phyloP scores from a whole-genome alignment of 495 filamentous ascomycete species.

The Aspergillus sclerotiicarbonarius region DNA sequence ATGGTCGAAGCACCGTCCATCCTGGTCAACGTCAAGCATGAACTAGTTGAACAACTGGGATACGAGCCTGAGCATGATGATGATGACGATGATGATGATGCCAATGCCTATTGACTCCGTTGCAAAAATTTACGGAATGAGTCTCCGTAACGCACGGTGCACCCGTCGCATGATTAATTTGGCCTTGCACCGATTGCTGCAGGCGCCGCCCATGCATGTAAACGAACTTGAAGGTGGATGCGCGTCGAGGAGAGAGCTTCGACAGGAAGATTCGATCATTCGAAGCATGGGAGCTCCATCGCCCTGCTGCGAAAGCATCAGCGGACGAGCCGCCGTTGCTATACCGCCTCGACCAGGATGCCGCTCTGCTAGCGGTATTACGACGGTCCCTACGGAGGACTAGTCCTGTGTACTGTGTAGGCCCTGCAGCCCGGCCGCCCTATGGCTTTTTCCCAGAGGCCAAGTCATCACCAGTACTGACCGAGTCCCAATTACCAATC shows the following conservation, averaged over 20 bases:
- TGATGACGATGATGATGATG: neutral
- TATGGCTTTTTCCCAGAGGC: slow-evolving; percentile 4
- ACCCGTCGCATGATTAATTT: neutral
- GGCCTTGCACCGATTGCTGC: neutral
- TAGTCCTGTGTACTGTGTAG: neutral
- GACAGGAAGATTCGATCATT: neutral
- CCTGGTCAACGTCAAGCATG: neutral
- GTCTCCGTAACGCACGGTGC: neutral
- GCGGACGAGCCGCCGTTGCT: neutral
- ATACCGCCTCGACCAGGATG: neutral
- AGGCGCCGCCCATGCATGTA: neutral
- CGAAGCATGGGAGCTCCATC: neutral
- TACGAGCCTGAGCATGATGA: neutral
- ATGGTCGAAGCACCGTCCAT: neutral
- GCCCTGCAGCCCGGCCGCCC: slow-evolving; percentile 8
- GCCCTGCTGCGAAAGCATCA: neutral
- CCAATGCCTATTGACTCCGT: neutral
- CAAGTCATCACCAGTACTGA: slow-evolving; percentile 11
- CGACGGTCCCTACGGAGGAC: neutral
- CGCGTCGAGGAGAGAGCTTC: neutral
- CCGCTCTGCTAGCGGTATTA: slow-evolving; percentile 3
- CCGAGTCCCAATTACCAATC: slow-evolving; percentile 2
- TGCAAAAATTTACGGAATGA: neutral
- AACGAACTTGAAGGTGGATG: neutral
- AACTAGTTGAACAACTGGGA: neutral